Percentiles rank a stretch among this genome's conserved stretches.
Conservation (phyloP, 805 yeast genomes). For the Geotrichum ghanense region DNA sequence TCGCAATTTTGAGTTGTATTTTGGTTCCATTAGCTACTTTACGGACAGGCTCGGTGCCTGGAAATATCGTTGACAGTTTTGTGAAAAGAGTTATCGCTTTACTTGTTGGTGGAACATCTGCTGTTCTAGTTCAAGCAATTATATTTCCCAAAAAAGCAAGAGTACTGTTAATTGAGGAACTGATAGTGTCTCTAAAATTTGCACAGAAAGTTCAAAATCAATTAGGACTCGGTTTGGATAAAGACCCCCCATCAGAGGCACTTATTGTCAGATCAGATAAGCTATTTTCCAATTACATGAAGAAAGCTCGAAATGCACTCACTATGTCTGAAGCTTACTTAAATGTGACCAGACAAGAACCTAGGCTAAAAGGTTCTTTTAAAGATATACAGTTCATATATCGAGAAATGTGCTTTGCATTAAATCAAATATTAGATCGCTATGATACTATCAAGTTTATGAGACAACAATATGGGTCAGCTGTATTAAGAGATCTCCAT, state of each 20-base stretch:
- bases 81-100: conserved; percentile 41
- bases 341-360: conserved; percentile 29
- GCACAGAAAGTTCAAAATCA: conserved; percentile 30
- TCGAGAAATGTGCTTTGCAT: conserved; percentile 34
- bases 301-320: conserved; percentile 29
- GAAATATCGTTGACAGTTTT: conserved; percentile 33
- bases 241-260: conserved; percentile 23
- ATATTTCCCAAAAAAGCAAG: conserved; percentile 40
- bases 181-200: conserved; percentile 30
- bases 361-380: conserved; percentile 37
- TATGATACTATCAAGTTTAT: conserved; percentile 35
- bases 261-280: conserved; percentile 25
- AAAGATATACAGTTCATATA: conserved; percentile 30
- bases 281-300: conserved; percentile 25
- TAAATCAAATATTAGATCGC: conserved; percentile 37
- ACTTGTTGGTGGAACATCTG: conserved; percentile 39
- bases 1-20: conserved; percentile 36
- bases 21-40: conserved; percentile 36
- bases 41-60: conserved; percentile 26
- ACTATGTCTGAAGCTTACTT: conserved; percentile 30
- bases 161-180: conserved; percentile 32
- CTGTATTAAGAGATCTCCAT: conserved; percentile 32
- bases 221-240: conserved; percentile 32
- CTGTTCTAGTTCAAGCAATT: conserved; percentile 33
- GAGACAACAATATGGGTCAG: conserved; percentile 35